Evolutionary conservation across 108 stramenopile species (phyloP).

Genomic region (Skeletonema costatum): DNA sequence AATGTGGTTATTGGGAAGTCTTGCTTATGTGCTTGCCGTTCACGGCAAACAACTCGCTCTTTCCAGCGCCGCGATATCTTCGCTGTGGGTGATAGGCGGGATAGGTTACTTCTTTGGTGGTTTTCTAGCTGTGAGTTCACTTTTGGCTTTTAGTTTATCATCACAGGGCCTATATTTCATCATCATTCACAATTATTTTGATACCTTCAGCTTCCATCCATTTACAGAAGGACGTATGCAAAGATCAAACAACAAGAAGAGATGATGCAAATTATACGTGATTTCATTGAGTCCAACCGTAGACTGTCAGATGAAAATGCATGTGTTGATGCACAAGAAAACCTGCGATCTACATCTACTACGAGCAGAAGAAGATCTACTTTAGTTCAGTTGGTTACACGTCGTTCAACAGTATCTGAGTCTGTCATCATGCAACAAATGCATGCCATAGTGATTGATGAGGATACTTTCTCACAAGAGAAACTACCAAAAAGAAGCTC

Average conservation of each 20-base stretch:
- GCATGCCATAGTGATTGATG: too few relatives aligned
- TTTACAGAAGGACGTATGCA: too few relatives aligned
- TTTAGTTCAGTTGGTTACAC: too few relatives aligned
- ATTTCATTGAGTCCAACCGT: neutral
- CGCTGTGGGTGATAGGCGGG: constrained; percentile 7
- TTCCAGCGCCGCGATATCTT: neutral
- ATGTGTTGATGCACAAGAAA: neutral
- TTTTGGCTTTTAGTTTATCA: neutral
- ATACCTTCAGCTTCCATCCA: constrained; percentile 9
- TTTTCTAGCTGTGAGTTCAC: neutral
- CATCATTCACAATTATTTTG: neutral
- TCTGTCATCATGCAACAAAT: too few relatives aligned
- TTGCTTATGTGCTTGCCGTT: constrained; percentile 5
- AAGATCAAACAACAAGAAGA: too few relatives aligned
- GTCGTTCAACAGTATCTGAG: neutral
- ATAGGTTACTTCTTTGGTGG: constrained; percentile 16
- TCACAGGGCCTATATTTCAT: neutral
- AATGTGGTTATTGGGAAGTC: neutral
- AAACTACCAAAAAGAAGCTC: too few relatives aligned
- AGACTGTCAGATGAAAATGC: neutral
- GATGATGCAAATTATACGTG: too few relatives aligned
- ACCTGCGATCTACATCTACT: neutral
- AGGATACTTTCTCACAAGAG: too few relatives aligned
- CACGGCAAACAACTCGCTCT: neutral
- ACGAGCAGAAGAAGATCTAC: neutral